Evolutionary conservation across 2,329 filamentous ascomycete genomes (phyloP).

Genomic region (Tympanopsis confertula): DNA sequence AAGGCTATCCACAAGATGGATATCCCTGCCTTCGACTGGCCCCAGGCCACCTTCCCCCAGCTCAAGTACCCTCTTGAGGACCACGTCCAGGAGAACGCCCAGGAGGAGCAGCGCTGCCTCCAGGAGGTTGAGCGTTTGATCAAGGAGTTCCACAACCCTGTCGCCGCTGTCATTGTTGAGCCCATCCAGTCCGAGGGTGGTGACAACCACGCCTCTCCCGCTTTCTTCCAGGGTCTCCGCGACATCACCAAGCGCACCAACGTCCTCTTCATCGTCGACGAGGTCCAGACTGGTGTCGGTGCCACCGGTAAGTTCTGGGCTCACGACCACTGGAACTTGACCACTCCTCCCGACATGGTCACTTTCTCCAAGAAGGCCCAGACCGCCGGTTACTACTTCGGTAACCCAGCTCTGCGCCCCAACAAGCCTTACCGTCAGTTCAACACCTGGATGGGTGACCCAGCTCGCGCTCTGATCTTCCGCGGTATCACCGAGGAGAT

Average conservation of each 20-base stretch:
- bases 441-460: constrained; percentile 97
- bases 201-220: constrained; percentile 82
- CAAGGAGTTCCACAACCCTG: constrained; percentile 65
- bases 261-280: constrained; percentile 81
- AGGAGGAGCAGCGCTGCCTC: constrained; percentile 69
- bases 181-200: constrained; percentile 89
- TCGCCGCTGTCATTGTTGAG: constrained; percentile 74
- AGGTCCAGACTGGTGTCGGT: constrained; percentile 87
- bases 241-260: constrained; percentile 66
- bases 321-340: constrained; percentile 84
- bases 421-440: constrained; percentile 94
- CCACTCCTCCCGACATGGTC: constrained; percentile 76
- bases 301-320: constrained; percentile 94
- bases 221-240: constrained; percentile 77
- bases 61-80: constrained; percentile 81
- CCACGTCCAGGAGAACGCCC: constrained; percentile 68
- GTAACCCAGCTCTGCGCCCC: constrained; percentile 65
- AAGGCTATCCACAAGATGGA: constrained; percentile 93
- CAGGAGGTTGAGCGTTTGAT: constrained; percentile 76
- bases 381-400: constrained; percentile 85
- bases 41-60: constrained; percentile 73
- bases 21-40: constrained; percentile 92
- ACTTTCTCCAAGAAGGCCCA: constrained; percentile 95
- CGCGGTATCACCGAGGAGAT: constrained; percentile 76
- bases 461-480: constrained; percentile 74